Percentiles rank a stretch among this genome's conserved stretches.
Evolutionary conservation across 768 basidiomycete genomes (phyloP).

Genomic region (Pisolithus tinctorius): DNA sequence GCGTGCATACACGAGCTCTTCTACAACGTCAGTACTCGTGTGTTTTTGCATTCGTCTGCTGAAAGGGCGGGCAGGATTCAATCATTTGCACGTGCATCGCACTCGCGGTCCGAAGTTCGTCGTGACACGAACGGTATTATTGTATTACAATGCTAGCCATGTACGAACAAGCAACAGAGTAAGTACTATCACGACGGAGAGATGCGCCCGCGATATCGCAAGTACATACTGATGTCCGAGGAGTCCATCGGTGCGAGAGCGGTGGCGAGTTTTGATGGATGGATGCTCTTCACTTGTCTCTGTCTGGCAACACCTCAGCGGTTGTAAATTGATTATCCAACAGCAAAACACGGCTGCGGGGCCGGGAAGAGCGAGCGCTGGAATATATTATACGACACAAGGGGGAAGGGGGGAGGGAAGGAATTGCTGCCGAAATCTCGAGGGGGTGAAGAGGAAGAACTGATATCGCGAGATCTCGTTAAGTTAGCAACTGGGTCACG

Average conservation of each 20-base stretch:
- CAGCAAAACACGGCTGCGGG: not conserved
- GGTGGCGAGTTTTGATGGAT: not conserved
- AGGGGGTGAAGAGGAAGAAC: not conserved
- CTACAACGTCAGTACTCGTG: constrained; percentile 52
- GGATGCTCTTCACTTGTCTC: not conserved
- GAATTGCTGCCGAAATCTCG: not conserved
- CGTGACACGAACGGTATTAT: constrained; percentile 9
- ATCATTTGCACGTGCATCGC: constrained; percentile 61
- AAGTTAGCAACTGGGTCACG: not conserved
- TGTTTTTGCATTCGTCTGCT: constrained; percentile 3
- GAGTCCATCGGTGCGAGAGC: not conserved
- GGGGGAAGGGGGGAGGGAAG: not conserved
- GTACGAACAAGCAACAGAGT: not conserved
- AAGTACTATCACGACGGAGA: not conserved
- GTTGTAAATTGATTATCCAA: not conserved
- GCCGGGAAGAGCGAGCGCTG: not conserved
- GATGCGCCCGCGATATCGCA: not conserved
- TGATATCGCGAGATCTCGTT: not conserved
- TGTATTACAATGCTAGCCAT: not conserved
- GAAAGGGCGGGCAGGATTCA: constrained; percentile 49
- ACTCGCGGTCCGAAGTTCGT: constrained; percentile 48
- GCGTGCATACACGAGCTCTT: constrained; percentile 72
- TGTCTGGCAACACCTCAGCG: not conserved
- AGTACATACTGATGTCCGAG: not conserved
- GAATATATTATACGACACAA: not conserved